Base-by-base conservation (phyloP, 163 green algal genomes). In the Picocystis sp. region DNA sequence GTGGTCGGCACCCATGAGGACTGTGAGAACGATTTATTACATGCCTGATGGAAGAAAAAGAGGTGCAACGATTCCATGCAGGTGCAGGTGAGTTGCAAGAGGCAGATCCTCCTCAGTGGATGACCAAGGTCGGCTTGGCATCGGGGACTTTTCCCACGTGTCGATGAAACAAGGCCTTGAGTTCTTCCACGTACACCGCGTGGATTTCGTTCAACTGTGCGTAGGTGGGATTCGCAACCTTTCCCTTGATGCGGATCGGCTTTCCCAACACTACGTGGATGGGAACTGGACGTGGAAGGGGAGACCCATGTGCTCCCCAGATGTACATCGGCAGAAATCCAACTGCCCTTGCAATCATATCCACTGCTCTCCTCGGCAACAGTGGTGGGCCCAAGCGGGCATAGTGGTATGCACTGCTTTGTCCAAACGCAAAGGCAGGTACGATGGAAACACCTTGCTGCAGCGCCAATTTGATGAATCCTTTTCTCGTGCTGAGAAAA, bases 381-480 rank as follows among this genome's bases (percentile, higher is more conserved):
- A 80, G 29, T 13, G 65, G 72, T 19, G 68, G 72, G 13, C 66
- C 64, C 1, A 71, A 74, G 6, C 76, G 66, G n/a, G 61, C 58
- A 63, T 81, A 84, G 41, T 25, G 58, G 72, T 80, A 87, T 0
- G 73, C 56, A 3, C 71, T 52, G 1, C 56, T 76, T 63, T 91
- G 80, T 21, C 80, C 84, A 60, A 92, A 92, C 0, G 69, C 69
- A 61, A 85, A 92, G 13, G 80, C 74, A 5, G 84, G 84, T 17
- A 94, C 69, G 1, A 93, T 45, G 2, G 69, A 58, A 22, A 66
- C 69, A 10, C 75, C 73, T 12, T 50, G 35, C 47, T 75, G 67
- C 38, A 87, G 66, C 11, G 78, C 78, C 19, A 85, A 35, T 3
- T 70, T 62, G 6, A 93, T 65, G 49, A 93, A 93, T 38, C 83